Conservation (phyloP, 73 alveolate species). For the Tetrahymena elliotti region DNA sequence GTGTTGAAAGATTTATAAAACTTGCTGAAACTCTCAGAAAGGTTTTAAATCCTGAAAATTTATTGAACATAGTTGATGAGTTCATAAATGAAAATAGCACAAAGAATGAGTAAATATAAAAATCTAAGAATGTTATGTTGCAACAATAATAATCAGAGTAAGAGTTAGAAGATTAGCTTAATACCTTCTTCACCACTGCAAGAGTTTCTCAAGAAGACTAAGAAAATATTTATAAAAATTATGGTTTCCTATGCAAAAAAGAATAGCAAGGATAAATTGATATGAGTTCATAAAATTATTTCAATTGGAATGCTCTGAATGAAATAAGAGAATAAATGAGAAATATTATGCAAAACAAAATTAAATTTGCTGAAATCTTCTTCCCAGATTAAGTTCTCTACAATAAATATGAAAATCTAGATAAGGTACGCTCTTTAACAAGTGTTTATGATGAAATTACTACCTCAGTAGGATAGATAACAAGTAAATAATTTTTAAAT, state of each 20-base stretch:
- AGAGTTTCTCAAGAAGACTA: background rate
- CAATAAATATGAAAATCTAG: background rate
- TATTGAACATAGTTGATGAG: background rate
- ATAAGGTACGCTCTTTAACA: background rate
- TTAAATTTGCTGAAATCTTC: background rate
- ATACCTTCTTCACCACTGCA: background rate
- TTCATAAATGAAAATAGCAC: background rate
- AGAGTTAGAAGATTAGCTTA: background rate
- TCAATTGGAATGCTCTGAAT: background rate
- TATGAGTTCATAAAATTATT: background rate
- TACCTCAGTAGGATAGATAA: background rate
- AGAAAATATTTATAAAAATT: background rate
- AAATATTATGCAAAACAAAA: background rate
- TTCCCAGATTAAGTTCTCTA: background rate
- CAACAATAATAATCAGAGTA: background rate
- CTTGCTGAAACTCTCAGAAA: background rate
- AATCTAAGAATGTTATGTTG: background rate
- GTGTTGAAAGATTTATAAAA: background rate
- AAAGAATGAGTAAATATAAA: background rate
- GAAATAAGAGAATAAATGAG: background rate
- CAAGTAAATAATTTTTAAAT: background rate
- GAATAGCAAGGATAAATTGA: background rate
- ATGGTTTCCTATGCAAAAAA: background rate
- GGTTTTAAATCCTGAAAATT: background rate
- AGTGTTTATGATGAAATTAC: background rate